Conservation (phyloP, 495 filamentous ascomycete genomes). For the Talaromyces ruber region DNA sequence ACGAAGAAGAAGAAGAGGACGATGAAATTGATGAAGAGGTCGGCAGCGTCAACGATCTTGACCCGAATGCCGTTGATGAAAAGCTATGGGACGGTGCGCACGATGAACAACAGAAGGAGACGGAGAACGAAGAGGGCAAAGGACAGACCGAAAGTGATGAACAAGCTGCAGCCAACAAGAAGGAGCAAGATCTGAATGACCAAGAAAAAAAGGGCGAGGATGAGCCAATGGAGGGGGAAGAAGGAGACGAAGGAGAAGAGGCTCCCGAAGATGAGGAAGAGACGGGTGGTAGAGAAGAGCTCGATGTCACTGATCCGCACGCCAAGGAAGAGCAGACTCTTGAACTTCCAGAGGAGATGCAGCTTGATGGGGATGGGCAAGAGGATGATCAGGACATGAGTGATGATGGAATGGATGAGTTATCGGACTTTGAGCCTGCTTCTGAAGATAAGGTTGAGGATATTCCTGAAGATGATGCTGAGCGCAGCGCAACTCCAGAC, state of each 20-base stretch:
- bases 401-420: conserved; percentile 65
- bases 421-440: conserved; percentile 57
- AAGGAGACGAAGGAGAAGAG: conserved; percentile 49
- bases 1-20: conserved; percentile 45
- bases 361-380: conserved; percentile 57
- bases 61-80: conserved; percentile 84
- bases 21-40: conserved; percentile 79
- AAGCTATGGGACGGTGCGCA: conserved; percentile 92
- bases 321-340: conserved; percentile 61
- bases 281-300: conserved; percentile 48
- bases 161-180: conserved; percentile 50
- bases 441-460: conserved; percentile 23
- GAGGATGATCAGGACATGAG: conserved; percentile 59
- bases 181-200: conserved; percentile 37
- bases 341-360: conserved; percentile 62
- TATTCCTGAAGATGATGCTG: background rate
- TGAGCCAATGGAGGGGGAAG: conserved; percentile 44
- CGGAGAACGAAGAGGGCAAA: conserved; percentile 62
- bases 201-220: conserved; percentile 40
- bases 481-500: background rate
- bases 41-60: conserved; percentile 82
- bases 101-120: conserved; percentile 73
- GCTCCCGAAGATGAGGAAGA: conserved; percentile 54
- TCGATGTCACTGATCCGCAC: conserved; percentile 60
- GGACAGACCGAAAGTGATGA: conserved; percentile 57